Evolutionary conservation across 768 basidiomycete species (phyloP).

Genomic region (Chalciporus piperatus): DNA sequence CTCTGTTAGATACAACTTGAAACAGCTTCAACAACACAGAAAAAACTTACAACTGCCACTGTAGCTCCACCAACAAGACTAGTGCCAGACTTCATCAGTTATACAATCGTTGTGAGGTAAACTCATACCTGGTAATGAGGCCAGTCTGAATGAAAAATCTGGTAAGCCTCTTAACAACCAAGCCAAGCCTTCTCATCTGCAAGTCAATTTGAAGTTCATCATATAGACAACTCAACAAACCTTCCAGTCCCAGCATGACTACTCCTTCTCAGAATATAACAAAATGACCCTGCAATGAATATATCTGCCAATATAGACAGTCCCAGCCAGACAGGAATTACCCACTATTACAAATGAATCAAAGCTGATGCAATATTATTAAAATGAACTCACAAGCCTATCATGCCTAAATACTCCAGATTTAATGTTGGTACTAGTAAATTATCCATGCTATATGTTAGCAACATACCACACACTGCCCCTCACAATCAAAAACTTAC

Average conservation of each 20-base stretch:
- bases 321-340: slow-evolving; percentile 20
- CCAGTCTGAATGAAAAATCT: slow-evolving; percentile 28
- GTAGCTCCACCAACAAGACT: slow-evolving; percentile 18
- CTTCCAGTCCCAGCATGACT: slow-evolving; percentile 5
- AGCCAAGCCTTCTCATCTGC: slow-evolving; percentile 5
- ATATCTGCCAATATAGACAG: slow-evolving; percentile 18
- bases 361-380: not conserved
- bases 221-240: slow-evolving; percentile 6
- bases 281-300: slow-evolving; percentile 22
- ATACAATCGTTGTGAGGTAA: not conserved
- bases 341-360: slow-evolving; percentile 14
- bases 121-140: slow-evolving; percentile 20
- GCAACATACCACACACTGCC: not conserved
- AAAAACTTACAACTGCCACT: slow-evolving; percentile 17
- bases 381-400: not conserved
- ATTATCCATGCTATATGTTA: not conserved
- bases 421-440: not conserved
- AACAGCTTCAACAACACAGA: not conserved
- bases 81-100: not conserved
- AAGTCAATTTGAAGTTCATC: not conserved
- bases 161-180: slow-evolving; percentile 15
- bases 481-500: slow-evolving; percentile 9
- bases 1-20: not conserved
- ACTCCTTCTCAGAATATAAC: slow-evolving; percentile 8
- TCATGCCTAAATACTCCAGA: not conserved